phyloP scores from a whole-genome alignment of 2,329 filamentous ascomycete species.

The Penicillium polonicum region DNA sequence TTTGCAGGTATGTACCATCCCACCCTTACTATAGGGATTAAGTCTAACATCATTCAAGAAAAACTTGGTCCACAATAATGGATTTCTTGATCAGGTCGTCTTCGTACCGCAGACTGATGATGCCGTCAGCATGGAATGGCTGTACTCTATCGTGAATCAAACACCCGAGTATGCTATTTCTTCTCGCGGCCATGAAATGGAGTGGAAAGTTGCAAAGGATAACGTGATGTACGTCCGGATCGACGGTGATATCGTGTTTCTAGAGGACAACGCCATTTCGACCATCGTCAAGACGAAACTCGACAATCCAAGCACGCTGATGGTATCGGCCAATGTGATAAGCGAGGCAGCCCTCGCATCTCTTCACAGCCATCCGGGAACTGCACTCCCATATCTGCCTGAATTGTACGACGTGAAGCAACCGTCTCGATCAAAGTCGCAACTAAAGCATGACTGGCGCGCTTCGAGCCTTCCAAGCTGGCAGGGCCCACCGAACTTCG shows the following conservation, averaged over 20 bases:
- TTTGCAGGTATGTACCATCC: conserved; percentile 31
- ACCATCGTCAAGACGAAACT: conserved; percentile 55
- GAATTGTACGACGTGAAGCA: conserved; percentile 36
- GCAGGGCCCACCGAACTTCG: conserved; percentile 34
- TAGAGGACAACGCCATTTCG: conserved; percentile 51
- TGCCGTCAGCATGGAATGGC: conserved; percentile 37
- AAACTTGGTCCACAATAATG: conserved; percentile 42
- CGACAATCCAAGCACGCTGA: conserved; percentile 51
- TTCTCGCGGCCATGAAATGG: conserved; percentile 8
- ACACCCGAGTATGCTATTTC: conserved; percentile 32
- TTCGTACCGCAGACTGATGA: conserved; percentile 44
- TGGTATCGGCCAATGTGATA: conserved; percentile 57
- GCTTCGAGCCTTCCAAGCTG: conserved; percentile 36
- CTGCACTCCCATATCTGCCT: conserved; percentile 55
- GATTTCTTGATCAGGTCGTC: conserved; percentile 45
- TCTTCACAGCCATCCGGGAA: conserved; percentile 56
- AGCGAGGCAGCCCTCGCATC: conserved; percentile 57
- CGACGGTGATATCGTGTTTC: conserved; percentile 45
- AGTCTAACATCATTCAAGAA: conserved; percentile 21
- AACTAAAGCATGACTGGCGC: conserved; percentile 31
- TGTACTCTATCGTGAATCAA: conserved; percentile 32
- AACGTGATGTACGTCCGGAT: conserved; percentile 44
- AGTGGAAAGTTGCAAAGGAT: conserved; percentile 21
- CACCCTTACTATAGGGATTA: too few relatives aligned
- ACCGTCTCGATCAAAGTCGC: conserved; percentile 16